Conservation (phyloP, 2,329 filamentous ascomycete genomes). For the Parasarocladium wereldwijsianum region DNA sequence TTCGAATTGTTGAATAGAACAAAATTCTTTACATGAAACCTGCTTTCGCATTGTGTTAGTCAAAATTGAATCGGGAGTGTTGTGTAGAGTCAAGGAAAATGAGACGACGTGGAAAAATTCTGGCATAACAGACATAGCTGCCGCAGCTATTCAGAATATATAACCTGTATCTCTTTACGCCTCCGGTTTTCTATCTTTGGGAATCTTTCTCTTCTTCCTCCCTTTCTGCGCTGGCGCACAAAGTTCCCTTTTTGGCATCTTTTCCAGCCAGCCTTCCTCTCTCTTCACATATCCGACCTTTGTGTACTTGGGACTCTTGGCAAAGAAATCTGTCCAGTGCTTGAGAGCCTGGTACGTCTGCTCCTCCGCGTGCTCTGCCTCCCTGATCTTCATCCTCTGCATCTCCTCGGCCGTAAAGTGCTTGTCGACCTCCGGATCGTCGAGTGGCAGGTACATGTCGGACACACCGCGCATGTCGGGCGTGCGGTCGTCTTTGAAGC, state of each 20-base stretch:
- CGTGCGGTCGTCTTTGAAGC: slow-evolving; percentile 74
- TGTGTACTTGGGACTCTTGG: slow-evolving; percentile 64
- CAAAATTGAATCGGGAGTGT: no score
- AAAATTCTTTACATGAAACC: no score
- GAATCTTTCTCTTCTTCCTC: slow-evolving; percentile 32
- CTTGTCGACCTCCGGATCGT: slow-evolving; percentile 46
- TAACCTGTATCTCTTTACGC: no score
- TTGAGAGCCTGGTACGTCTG: slow-evolving; percentile 53
- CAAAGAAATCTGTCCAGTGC: slow-evolving; percentile 79
- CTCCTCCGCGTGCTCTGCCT: slow-evolving; percentile 47
- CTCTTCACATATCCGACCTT: slow-evolving; percentile 62
- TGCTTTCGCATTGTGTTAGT: no score
- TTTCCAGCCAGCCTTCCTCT: slow-evolving; percentile 45
- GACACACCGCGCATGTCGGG: slow-evolving; percentile 79
- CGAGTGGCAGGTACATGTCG: slow-evolving; percentile 60
- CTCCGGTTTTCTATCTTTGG: slow-evolving; percentile 3
- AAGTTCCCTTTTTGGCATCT: slow-evolving; percentile 44
- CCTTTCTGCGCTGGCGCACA: slow-evolving; percentile 55
- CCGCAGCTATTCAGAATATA: no score
- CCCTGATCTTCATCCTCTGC: slow-evolving; percentile 39
- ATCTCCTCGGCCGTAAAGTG: slow-evolving; percentile 41
- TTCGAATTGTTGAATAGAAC: no score
- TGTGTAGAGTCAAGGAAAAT: no score
- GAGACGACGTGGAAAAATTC: no score
- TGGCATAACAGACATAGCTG: no score